A percentile compares a stretch with the other conserved stretches of the same genome.
Evolutionary conservation across 1,284 basidiomycete species (phyloP).

Genomic region (Earliella scabrosa): DNA sequence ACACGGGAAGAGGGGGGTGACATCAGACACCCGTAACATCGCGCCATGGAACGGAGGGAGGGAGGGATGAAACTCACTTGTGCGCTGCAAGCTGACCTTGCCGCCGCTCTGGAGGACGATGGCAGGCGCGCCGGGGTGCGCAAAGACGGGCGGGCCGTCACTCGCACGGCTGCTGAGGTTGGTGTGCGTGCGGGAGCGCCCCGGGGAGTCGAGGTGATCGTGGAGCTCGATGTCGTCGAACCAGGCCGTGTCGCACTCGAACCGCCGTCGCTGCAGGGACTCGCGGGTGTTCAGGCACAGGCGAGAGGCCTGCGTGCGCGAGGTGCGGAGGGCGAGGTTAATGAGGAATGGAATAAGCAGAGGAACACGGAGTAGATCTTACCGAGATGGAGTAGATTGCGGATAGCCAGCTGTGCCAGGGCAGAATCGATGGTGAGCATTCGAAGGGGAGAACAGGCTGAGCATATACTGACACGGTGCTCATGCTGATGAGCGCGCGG

Average conservation of each 20-base stretch:
- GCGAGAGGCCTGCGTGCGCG: conserved; percentile 12
- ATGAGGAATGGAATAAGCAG: too few species aligned
- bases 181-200: too few species aligned
- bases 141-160: background rate
- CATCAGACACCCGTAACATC: background rate
- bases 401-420: conserved; percentile 2
- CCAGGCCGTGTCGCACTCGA: background rate
- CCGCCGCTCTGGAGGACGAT: conserved; percentile 1
- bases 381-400: conserved; percentile 13
- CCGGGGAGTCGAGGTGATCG: background rate
- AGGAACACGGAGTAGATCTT: background rate
- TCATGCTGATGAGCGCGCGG: conserved; percentile 3
- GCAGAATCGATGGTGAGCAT: background rate
- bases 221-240: conserved; percentile 12
- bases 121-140: background rate
- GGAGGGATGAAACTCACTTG: background rate
- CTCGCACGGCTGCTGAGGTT: background rate
- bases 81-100: conserved; percentile 1
- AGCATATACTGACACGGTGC: conserved; percentile 1
- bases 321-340: background rate
- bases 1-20: background rate
- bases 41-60: too few species aligned
- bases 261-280: conserved; percentile 3
- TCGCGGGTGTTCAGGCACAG: conserved; percentile 18
- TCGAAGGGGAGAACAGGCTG: background rate